Evolutionary conservation across 2,329 filamentous ascomycete species (phyloP), one percentile per base, ranked within the genome.

Genomic region (Colletotrichum phormii): DNA sequence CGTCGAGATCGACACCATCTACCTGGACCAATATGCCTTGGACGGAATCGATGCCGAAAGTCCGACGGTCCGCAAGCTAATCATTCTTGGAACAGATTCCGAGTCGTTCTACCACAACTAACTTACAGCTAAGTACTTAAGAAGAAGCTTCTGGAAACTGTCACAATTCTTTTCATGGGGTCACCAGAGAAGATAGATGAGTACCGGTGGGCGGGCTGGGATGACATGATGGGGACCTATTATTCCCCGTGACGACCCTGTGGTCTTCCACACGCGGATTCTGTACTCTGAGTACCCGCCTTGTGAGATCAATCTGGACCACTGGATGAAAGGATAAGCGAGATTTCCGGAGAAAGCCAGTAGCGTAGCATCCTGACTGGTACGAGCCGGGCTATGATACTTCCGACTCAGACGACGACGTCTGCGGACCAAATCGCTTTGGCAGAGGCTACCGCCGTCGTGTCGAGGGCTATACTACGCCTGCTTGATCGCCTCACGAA

Each of bases 231-330:
- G 51, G 33, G 46, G 15, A 4, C 1, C 24, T 68, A 13, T 22
- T 68, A 63, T 35, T 57, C 55, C 55, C 58, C 5, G 26, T 26
- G 66, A 63, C 22, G 66, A 49, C 49, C 58, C 37, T 46, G 33
- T 68, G 9, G 12, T 8, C 24, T 68, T 57, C 51, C 33, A 64
- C 33, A 35, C 51, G 24, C 51, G 60, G 26, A 62, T 63, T 26
- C 49, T 68, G 18, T 55, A 63, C 31, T 24, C 49, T 15, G 1
- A 12, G 35, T 55, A 15, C 58, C 49, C 66, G n/a, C 59, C 66
- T 51, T 57, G 55, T 37, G 59, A 68, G 49, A 55, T 68, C 18
- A 63, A 68, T 18, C n/a, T 49, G 13, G 49, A 26, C 24, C 57
- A 63, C 49, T 62, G 49, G 18, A 33, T 57, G 51, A 55, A 46